These are phyloP conservation scores for Hortiboletus campestris DNA, from an alignment of 768 basidiomycete genomes.

Conservation along the genomic window DNA sequence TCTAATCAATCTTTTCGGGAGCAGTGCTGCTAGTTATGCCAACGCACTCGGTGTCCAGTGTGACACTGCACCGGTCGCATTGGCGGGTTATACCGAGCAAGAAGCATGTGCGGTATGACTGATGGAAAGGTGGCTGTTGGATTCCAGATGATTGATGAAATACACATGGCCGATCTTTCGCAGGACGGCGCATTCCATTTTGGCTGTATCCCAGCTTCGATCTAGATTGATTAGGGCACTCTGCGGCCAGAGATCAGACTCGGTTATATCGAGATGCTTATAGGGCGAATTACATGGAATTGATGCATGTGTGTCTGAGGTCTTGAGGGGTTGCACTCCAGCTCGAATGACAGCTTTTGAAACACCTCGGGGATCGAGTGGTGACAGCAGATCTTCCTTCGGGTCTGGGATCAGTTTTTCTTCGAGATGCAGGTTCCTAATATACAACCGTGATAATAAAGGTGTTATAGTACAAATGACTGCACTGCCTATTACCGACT, in stretches of 20 bases:
- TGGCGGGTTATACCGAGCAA: not conserved
- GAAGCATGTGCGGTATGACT: not conserved
- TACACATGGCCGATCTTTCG: not conserved
- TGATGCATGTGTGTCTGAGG: not conserved
- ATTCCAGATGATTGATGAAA: not conserved
- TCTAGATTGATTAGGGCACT: not conserved
- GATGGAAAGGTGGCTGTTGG: not conserved
- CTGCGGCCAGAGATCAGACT: not conserved
- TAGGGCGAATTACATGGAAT: not conserved
- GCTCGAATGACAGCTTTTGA: not conserved
- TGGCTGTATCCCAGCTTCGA: not conserved
- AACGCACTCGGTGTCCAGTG: not conserved
- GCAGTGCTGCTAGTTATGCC: not conserved
- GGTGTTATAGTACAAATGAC: slow-evolving; percentile 22
- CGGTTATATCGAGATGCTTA: not conserved
- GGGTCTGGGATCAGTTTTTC: slow-evolving; percentile 4
- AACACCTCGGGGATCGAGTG: not conserved
- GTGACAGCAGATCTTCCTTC: not conserved
- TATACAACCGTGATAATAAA: slow-evolving; percentile 22
- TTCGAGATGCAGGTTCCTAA: slow-evolving; percentile 5
- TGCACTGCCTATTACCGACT: slow-evolving; percentile 10
- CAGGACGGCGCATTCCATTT: not conserved
- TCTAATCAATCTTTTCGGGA: not conserved
- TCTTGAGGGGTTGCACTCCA: not conserved
- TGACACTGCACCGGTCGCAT: not conserved